Conservation (phyloP, 768 basidiomycete species). For the Multifurca ochricompacta region DNA sequence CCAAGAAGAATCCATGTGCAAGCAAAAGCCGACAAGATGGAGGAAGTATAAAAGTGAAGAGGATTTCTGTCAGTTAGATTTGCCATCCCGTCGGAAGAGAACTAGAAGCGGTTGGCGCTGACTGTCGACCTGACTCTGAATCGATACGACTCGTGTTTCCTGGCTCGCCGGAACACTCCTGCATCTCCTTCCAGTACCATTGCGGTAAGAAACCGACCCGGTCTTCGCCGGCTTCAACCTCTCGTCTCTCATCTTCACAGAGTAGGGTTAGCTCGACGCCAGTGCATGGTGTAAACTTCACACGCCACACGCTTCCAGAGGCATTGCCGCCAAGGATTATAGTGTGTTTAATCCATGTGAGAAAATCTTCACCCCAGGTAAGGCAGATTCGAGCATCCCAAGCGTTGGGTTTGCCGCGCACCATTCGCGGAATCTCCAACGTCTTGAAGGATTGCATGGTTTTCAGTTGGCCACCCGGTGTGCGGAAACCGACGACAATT, state of each 20-base stretch:
- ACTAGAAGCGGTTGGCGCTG: not conserved
- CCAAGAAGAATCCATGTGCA: not conserved
- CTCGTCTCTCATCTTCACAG: conserved; percentile 40
- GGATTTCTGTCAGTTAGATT: conserved; percentile 3
- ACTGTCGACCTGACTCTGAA: not conserved
- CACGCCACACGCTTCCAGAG: conserved; percentile 53
- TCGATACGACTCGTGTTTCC: not conserved
- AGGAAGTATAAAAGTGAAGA: not conserved
- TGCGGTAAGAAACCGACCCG: conserved; percentile 72
- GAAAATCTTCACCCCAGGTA: conserved; percentile 59
- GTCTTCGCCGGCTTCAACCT: conserved; percentile 60
- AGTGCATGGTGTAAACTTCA: conserved; percentile 49
- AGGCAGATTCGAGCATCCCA: conserved; percentile 77
- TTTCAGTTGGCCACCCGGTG: conserved; percentile 58
- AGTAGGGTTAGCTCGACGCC: conserved; percentile 50
- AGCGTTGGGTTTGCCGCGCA: conserved; percentile 62
- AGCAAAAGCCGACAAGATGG: not conserved
- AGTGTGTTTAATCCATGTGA: conserved; percentile 40
- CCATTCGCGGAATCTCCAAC: conserved; percentile 66
- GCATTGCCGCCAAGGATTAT: not conserved
- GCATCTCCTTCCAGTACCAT: conserved; percentile 48
- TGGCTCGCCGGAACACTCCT: not conserved
- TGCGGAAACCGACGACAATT: conserved; percentile 83
- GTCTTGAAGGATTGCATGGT: conserved; percentile 71
- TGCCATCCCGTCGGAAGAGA: conserved; percentile 11